Conservation (phyloP, 352 stramenopile species). For the Globisporangium recalcitrans region DNA sequence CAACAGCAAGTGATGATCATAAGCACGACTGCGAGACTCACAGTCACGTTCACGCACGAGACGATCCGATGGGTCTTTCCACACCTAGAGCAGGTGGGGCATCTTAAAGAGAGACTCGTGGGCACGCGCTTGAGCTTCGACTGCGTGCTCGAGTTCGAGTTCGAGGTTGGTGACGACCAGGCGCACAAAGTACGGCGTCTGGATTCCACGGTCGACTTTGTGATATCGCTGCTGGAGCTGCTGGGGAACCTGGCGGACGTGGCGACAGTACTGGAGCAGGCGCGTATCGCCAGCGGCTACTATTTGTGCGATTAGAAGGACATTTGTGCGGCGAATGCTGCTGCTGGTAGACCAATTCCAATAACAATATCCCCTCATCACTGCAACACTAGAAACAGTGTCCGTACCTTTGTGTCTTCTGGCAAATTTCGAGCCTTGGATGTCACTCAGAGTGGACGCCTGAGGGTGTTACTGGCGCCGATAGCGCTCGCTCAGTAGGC, state of each 20-base stretch:
- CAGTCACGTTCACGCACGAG: slow-evolving; percentile 15
- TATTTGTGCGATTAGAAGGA: background rate
- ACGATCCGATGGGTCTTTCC: slow-evolving; percentile 17
- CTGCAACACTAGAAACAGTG: background rate
- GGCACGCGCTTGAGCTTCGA: slow-evolving; percentile 1
- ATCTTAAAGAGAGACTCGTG: background rate
- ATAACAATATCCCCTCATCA: background rate
- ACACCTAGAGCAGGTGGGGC: slow-evolving; percentile 8
- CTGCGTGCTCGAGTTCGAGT: background rate
- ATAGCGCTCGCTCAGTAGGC: too few species aligned
- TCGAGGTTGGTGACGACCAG: background rate
- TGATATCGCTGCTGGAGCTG: background rate
- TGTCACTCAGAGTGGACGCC: too few species aligned
- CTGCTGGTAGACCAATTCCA: background rate
- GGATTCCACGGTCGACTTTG: background rate
- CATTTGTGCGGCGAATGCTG: background rate
- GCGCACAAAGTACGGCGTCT: slow-evolving; percentile 4
- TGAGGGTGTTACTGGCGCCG: too few species aligned
- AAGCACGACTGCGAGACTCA: background rate
- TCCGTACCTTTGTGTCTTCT: background rate
- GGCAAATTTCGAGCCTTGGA: too few species aligned
- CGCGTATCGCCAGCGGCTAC: background rate
- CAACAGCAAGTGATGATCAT: background rate
- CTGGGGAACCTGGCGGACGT: background rate
- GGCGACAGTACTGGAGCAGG: background rate